phyloP scores from a whole-genome alignment of 768 basidiomycete genomes.

The Leccinum truebloodii region DNA sequence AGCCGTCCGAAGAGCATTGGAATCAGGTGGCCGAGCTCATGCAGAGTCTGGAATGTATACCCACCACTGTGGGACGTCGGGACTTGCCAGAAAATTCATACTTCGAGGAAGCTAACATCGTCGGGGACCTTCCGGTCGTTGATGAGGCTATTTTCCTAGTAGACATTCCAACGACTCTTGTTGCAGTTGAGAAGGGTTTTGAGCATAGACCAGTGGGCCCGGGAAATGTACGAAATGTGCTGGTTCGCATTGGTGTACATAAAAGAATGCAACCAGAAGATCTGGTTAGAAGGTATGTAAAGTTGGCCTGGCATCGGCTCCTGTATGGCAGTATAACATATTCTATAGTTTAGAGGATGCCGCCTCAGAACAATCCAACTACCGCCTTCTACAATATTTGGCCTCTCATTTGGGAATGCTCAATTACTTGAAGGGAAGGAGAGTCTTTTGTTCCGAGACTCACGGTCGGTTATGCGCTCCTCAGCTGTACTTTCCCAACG shows the following conservation, averaged over 20 bases:
- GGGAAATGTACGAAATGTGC: slow-evolving; percentile 8
- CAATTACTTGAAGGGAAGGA: slow-evolving; percentile 4
- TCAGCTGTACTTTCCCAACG: slow-evolving; percentile 83
- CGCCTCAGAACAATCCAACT: slow-evolving; percentile 17
- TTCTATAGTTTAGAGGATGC: slow-evolving; percentile 9
- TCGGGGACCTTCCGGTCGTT: slow-evolving; percentile 29
- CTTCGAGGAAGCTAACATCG: slow-evolving; percentile 86
- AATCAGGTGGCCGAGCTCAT: slow-evolving; percentile 50
- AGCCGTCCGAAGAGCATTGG: slow-evolving; percentile 53
- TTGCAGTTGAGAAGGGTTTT: not conserved
- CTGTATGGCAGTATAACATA: not conserved
- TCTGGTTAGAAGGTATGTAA: slow-evolving; percentile 15
- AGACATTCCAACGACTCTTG: not conserved
- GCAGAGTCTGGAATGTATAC: slow-evolving; percentile 58
- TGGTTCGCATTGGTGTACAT: slow-evolving; percentile 23
- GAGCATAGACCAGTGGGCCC: not conserved
- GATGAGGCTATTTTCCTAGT: slow-evolving; percentile 1
- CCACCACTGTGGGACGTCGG: slow-evolving; percentile 67
- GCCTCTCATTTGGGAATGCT: slow-evolving; percentile 43
- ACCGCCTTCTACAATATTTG: slow-evolving; percentile 47
- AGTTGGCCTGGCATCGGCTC: slow-evolving; percentile 47
- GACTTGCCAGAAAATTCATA: slow-evolving; percentile 70
- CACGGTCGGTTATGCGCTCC: slow-evolving; percentile 4
- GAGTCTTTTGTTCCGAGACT: slow-evolving; percentile 9
- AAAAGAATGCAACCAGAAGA: slow-evolving; percentile 35